Conservation (phyloP, 2,329 filamentous ascomycete genomes). For the Phialemonium atrogriseum region DNA sequence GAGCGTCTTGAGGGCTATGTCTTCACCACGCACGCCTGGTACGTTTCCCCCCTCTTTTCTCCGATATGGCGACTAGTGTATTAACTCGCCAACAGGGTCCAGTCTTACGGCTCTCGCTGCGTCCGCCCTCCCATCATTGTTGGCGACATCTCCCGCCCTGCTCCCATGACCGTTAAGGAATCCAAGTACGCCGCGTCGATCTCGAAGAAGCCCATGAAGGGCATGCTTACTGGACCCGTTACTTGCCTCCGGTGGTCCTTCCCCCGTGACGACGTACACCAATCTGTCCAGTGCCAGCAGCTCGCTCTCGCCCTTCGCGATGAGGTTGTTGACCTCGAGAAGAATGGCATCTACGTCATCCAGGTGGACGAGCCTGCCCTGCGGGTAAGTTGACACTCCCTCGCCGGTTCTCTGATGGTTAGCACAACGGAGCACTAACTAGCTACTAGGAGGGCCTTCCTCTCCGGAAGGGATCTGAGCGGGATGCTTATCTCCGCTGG, state of each 20-base stretch:
- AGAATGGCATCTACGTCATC: constrained; percentile 94
- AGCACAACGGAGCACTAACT: no score
- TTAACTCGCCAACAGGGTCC: no score
- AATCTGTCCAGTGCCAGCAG: constrained; percentile 98
- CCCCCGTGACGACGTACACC: constrained; percentile 98
- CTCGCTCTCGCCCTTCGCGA: constrained; percentile 96
- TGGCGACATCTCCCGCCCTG: constrained; percentile 94
- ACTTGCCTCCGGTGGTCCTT: constrained; percentile 99
- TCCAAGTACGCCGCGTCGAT: constrained; percentile 96
- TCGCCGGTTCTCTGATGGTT: no score
- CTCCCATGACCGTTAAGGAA: constrained; percentile 99
- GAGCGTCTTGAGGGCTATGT: constrained; percentile 94
- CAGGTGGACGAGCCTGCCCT: constrained; percentile 99
- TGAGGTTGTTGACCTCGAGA: constrained; percentile 96
- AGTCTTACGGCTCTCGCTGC: constrained; percentile 96
- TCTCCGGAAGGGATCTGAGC: constrained; percentile 87
- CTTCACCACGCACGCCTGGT: constrained; percentile 99
- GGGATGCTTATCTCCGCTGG: constrained; percentile 94
- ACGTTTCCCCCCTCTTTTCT: no score
- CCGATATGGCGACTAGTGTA: no score
- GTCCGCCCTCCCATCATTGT: constrained; percentile 98
- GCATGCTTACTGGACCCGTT: constrained; percentile 98
- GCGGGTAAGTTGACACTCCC: no score
- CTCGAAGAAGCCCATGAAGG: constrained; percentile 99
- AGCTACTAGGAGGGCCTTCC: constrained; percentile 99